Percentiles rank a stretch among this genome's conserved stretches.
These are phyloP conservation scores for Rhizoclosmatium globosum DNA, from an alignment of 192 early-diverging fungal species.

Conservation along the genomic window DNA sequence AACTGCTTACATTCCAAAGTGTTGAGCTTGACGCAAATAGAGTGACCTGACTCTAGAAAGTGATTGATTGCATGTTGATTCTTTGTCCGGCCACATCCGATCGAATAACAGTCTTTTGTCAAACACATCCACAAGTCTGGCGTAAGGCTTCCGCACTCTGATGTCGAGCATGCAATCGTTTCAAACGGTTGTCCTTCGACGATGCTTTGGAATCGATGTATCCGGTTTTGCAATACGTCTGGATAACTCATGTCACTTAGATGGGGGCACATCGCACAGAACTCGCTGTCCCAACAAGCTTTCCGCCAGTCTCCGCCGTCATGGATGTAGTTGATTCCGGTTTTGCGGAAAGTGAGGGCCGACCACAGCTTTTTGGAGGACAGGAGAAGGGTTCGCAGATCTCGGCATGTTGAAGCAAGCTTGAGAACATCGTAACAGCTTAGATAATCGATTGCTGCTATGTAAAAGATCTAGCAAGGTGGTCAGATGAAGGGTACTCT, in stretches of 20 bases:
- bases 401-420: background rate
- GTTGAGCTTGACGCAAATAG: background rate
- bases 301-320: background rate
- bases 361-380: background rate
- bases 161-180: background rate
- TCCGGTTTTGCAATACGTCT: background rate
- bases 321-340: constrained; percentile 3
- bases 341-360: background rate
- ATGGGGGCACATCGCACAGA: background rate
- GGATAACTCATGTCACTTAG: background rate
- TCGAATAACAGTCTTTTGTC: background rate
- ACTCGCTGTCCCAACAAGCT: background rate
- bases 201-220: background rate
- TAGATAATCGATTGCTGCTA: background rate
- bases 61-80: background rate
- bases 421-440: background rate
- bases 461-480: background rate
- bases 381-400: background rate
- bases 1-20: background rate
- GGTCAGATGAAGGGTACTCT: too few relatives aligned
- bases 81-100: background rate
- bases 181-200: background rate
- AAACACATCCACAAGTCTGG: constrained; percentile 7
- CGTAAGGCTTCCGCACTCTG: background rate
- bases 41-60: background rate